Evolutionary conservation across 2,329 filamentous ascomycete species (phyloP).

Genomic region (Bipolaris cookei): DNA sequence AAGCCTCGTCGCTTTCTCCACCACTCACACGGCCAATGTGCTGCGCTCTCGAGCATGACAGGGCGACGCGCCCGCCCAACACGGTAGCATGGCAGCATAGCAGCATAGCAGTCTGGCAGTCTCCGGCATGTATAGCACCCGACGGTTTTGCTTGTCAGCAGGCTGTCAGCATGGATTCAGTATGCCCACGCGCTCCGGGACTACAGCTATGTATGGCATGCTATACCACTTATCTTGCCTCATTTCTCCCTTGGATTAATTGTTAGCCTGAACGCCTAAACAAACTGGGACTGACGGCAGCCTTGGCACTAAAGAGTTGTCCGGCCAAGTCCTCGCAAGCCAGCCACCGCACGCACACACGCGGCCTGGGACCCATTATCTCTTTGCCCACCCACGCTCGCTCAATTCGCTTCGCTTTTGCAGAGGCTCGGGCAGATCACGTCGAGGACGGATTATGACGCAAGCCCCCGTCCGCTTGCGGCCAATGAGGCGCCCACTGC

Average conservation of each 20-base stretch:
- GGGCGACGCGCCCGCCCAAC: conserved; percentile 24
- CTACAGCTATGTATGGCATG: too few species aligned
- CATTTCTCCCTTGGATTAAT: not conserved
- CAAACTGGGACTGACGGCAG: not conserved
- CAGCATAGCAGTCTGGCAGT: not conserved
- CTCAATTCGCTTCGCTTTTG: conserved; percentile 2
- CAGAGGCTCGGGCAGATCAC: conserved; percentile 1
- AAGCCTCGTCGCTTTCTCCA: conserved; percentile 14
- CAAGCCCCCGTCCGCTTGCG: not conserved
- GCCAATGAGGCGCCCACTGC: not conserved
- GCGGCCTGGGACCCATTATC: not conserved
- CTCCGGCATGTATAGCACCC: conserved; percentile 3
- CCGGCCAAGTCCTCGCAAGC: conserved; percentile 9
- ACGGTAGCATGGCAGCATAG: too few species aligned
- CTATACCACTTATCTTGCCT: not conserved
- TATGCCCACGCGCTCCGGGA: too few species aligned
- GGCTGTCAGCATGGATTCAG: too few species aligned
- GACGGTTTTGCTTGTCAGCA: not conserved
- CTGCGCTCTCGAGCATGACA: not conserved
- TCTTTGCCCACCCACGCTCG: not conserved
- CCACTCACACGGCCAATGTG: conserved; percentile 14
- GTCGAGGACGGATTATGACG: conserved; percentile 10
- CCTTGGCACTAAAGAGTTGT: conserved; percentile 4
- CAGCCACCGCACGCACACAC: conserved; percentile 8
- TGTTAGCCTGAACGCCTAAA: conserved; percentile 4